phyloP scores from a whole-genome alignment of 768 basidiomycete genomes.

The Candolleomyces eurysporus region DNA sequence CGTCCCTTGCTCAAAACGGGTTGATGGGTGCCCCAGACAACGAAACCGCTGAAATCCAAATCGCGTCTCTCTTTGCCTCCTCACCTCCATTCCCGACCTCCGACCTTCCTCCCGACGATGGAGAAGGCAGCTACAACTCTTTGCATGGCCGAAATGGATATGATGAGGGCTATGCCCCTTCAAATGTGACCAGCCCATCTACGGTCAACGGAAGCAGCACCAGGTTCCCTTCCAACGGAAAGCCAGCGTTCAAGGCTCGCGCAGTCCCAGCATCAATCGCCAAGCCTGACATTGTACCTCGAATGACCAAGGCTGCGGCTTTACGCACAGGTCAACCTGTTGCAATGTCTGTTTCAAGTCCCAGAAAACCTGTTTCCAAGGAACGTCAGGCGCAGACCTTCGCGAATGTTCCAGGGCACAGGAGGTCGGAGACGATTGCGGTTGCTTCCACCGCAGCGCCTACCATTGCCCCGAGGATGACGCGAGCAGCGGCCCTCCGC shows the following conservation, averaged over 20 bases:
- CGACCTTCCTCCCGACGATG: constrained; percentile 51
- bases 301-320: constrained; percentile 71
- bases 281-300: constrained; percentile 71
- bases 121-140: constrained; percentile 29
- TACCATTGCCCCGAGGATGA: constrained; percentile 69
- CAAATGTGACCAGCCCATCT: constrained; percentile 41
- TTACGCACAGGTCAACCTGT: constrained; percentile 61
- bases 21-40: constrained; percentile 71
- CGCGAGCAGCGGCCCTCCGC: constrained; percentile 69
- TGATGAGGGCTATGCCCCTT: constrained; percentile 38
- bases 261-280: constrained; percentile 58
- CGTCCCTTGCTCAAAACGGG: constrained; percentile 53
- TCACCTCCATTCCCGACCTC: constrained; percentile 76
- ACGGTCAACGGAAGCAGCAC: constrained; percentile 38
- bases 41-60: constrained; percentile 75
- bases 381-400: constrained; percentile 66
- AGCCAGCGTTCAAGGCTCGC: constrained; percentile 62
- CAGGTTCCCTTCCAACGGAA: constrained; percentile 41
- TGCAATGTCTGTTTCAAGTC: constrained; percentile 40
- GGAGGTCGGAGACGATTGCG: constrained; percentile 60
- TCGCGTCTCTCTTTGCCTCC: constrained; percentile 74
- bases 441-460: constrained; percentile 80
- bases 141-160: constrained; percentile 38
- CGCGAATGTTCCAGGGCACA: constrained; percentile 79
- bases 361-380: constrained; percentile 56